Percentiles rank a stretch among this genome's conserved stretches.
phyloP scores from a whole-genome alignment of 768 basidiomycete genomes.

The Leccinum truebloodii region DNA sequence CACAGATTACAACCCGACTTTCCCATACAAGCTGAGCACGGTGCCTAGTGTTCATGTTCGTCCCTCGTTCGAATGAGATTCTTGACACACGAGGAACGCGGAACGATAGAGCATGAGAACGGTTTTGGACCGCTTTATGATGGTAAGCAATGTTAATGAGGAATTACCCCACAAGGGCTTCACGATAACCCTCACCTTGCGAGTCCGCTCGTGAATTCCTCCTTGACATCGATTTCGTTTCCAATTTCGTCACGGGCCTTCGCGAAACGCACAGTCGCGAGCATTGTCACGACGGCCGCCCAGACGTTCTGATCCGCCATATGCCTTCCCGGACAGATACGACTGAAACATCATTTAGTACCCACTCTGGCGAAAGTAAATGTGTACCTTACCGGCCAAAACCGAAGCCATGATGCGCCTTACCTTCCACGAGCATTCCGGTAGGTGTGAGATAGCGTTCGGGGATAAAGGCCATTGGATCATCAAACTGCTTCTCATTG shows the following conservation, averaged over 20 bases:
- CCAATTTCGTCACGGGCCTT: constrained; percentile 33
- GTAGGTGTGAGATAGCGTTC: constrained; percentile 47
- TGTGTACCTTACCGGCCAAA: constrained; percentile 28
- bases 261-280: constrained; percentile 31
- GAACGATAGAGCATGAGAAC: constrained; percentile 25
- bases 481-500: constrained; percentile 50
- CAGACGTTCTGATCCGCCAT: constrained; percentile 36
- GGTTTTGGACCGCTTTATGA: constrained; percentile 23
- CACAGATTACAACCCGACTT: not conserved
- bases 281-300: constrained; percentile 31
- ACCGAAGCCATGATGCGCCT: constrained; percentile 12
- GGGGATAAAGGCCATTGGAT: constrained; percentile 54
- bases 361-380: not conserved
- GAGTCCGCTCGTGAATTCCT: constrained; percentile 26
- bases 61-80: constrained; percentile 19
- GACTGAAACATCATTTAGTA: constrained; percentile 15
- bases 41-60: not conserved
- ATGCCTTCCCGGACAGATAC: constrained; percentile 36
- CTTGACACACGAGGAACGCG: constrained; percentile 16
- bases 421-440: constrained; percentile 16
- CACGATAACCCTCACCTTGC: constrained; percentile 14
- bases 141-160: constrained; percentile 6
- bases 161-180: not conserved
- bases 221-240: constrained; percentile 27
- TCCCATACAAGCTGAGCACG: not conserved